Evolutionary conservation across 2,329 filamentous ascomycete species (phyloP).

Genomic region (Colletotrichum gloeosporioides): DNA sequence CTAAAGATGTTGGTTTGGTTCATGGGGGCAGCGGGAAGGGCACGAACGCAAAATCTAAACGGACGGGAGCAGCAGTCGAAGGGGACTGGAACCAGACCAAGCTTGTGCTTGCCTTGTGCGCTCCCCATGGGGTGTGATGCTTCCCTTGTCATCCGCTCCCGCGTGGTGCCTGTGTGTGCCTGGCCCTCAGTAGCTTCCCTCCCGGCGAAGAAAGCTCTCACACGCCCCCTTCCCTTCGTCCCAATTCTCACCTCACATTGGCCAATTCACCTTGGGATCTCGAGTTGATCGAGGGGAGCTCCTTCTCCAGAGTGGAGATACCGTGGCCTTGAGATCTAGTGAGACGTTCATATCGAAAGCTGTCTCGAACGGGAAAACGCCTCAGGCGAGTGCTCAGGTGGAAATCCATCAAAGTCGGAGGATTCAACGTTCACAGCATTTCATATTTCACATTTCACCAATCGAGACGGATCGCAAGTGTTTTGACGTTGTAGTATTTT

Average conservation of each 20-base stretch:
- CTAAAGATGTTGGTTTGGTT: background rate
- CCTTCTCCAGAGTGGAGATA: background rate
- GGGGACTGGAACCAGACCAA: background rate
- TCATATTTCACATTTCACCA: too few species aligned
- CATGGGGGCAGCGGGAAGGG: background rate
- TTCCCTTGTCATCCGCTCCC: slow-evolving; percentile 11
- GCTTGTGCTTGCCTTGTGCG: background rate
- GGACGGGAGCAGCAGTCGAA: background rate
- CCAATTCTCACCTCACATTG: slow-evolving; percentile 19
- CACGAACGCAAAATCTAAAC: background rate
- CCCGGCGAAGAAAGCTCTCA: background rate
- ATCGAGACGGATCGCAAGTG: background rate
- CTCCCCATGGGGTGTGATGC: slow-evolving; percentile 2
- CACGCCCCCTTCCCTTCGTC: background rate
- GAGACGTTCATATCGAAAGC: background rate
- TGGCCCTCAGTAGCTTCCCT: background rate
- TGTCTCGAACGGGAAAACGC: background rate
- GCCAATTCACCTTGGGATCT: slow-evolving; percentile 9
- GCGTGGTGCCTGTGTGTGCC: background rate
- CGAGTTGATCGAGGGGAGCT: background rate
- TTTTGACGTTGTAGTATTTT: slow-evolving; percentile 24
- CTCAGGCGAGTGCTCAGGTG: background rate
- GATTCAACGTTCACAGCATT: background rate
- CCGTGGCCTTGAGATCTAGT: background rate
- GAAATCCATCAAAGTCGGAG: accelerated